Conservation (phyloP, 495 filamentous ascomycete species). For the Astrothelium macrocarpum region DNA sequence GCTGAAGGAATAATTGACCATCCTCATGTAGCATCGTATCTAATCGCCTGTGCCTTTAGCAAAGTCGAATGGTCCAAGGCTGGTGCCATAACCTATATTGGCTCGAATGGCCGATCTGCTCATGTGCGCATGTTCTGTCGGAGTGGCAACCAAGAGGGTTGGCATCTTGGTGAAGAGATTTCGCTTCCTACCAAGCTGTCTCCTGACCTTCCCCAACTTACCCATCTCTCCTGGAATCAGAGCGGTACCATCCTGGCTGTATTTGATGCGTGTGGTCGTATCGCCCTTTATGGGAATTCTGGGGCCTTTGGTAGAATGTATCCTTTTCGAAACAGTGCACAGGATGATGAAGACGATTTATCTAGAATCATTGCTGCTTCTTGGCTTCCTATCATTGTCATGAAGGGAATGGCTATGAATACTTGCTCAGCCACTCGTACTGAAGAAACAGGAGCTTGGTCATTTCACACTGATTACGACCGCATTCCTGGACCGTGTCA, state of each 20-base stretch:
- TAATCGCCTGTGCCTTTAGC: constrained; percentile 38
- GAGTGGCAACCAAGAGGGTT: constrained; percentile 59
- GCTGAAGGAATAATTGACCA: constrained; percentile 25
- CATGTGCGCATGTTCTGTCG: constrained; percentile 63
- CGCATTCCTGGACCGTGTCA: constrained; percentile 54
- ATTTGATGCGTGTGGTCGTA: constrained; percentile 61
- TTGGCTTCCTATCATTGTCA: constrained; percentile 48
- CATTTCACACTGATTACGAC: constrained; percentile 40
- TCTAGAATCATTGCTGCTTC: constrained; percentile 70
- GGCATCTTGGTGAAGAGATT: constrained; percentile 61
- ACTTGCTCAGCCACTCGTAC: constrained; percentile 14
- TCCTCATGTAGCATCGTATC: background rate
- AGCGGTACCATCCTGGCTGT: constrained; percentile 64
- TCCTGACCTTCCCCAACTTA: constrained; percentile 47
- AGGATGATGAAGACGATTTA: constrained; percentile 51
- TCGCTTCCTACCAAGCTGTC: constrained; percentile 36
- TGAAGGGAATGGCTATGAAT: constrained; percentile 36
- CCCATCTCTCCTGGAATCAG: constrained; percentile 75
- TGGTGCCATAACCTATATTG: constrained; percentile 78
- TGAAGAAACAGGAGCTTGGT: constrained; percentile 33
- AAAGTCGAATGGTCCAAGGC: constrained; percentile 81
- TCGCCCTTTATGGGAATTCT: constrained; percentile 54
- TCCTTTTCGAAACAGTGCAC: constrained; percentile 39
- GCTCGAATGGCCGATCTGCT: constrained; percentile 55
- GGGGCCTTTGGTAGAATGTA: constrained; percentile 59